phyloP scores from a whole-genome alignment of 345 rosid species.

The Populus davidiana region DNA sequence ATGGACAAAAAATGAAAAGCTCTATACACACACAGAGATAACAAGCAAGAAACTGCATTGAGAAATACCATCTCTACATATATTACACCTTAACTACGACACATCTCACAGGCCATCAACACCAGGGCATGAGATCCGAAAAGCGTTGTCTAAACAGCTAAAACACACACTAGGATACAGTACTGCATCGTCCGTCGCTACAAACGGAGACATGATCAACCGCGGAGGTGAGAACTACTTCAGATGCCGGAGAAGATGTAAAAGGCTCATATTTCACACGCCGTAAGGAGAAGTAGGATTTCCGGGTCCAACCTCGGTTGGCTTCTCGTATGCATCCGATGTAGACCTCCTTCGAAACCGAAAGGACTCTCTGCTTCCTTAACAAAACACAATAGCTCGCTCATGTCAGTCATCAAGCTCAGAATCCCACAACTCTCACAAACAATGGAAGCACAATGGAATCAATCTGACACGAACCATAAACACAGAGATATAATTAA shows the following conservation, averaged over 20 bases:
- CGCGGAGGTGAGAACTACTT: not conserved
- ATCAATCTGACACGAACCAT: not conserved
- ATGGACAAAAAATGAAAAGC: not conserved
- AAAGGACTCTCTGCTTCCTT: slow-evolving; percentile 73
- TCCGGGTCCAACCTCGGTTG: slow-evolving; percentile 60
- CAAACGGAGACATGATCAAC: not conserved
- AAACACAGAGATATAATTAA: not conserved
- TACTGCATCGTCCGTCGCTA: not conserved
- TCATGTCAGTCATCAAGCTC: not conserved
- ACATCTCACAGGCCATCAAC: not conserved
- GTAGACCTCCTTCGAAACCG: slow-evolving; percentile 76
- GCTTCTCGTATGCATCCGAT: slow-evolving; percentile 73
- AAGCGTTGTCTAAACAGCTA: not conserved
- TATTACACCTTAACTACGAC: not conserved
- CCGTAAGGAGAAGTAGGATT: slow-evolving; percentile 76
- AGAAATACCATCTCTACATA: not conserved
- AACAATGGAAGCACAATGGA: not conserved
- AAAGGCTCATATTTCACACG: slow-evolving; percentile 51
- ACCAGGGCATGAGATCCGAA: not conserved
- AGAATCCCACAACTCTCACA: not conserved
- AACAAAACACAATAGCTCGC: not conserved
- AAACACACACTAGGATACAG: not conserved
- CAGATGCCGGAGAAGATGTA: not conserved
- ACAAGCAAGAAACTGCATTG: not conserved
- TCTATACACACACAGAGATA: not conserved